These are phyloP conservation scores for Fusarium cicatricum DNA, from an alignment of 2,329 filamentous ascomycete species.

Conservation along the genomic window DNA sequence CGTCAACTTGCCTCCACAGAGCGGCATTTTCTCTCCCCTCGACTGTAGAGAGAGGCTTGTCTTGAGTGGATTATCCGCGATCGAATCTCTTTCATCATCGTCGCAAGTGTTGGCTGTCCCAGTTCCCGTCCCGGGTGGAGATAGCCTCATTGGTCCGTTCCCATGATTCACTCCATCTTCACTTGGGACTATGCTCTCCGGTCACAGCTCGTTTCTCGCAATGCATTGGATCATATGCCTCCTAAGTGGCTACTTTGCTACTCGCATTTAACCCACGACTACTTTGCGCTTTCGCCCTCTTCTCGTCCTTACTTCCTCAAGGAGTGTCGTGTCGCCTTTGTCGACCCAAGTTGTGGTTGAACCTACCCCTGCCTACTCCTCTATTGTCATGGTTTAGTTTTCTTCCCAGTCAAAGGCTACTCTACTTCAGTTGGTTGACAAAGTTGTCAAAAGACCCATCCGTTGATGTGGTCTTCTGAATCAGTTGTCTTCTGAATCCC, in stretches of 20 bases:
- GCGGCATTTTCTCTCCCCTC: background rate
- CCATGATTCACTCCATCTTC: background rate
- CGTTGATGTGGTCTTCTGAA: background rate
- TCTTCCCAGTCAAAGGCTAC: background rate
- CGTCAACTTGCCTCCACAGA: background rate
- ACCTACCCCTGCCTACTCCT: background rate
- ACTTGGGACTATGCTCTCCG: background rate
- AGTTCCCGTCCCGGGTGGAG: background rate
- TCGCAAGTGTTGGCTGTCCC: too few relatives aligned
- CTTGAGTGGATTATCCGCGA: background rate
- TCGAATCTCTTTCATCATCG: background rate
- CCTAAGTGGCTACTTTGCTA: too few relatives aligned
- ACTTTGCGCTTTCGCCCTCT: too few relatives aligned
- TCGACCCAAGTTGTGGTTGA: background rate
- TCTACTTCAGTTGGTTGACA: conserved; percentile 1
- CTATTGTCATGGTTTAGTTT: background rate
- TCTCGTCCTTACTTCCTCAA: too few relatives aligned
- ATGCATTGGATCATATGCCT: background rate
- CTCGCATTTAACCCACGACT: too few relatives aligned
- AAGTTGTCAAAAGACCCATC: conserved; percentile 4
- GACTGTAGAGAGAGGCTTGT: background rate
- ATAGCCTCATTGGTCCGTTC: background rate
- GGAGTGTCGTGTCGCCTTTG: too few relatives aligned
- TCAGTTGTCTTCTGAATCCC: background rate
- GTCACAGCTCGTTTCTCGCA: background rate